These are phyloP conservation scores for Sanghuangporus weigelae DNA, from an alignment of 1,284 basidiomycete genomes.

Conservation along the genomic window DNA sequence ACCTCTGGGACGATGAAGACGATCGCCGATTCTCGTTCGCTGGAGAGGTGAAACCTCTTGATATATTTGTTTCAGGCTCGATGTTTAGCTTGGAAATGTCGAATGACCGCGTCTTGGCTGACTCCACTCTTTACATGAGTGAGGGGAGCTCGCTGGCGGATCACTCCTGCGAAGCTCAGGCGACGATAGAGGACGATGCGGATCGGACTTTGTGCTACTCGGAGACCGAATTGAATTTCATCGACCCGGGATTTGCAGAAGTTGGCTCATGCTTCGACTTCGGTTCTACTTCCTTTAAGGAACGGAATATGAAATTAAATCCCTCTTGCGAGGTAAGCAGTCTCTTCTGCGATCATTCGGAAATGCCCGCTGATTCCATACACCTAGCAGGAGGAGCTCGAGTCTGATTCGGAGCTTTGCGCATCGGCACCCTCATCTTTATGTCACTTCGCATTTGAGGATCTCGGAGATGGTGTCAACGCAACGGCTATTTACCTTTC, in stretches of 20 bases:
- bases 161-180: not conserved
- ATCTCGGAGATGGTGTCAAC: not conserved
- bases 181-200: not conserved
- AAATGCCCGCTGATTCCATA: not conserved
- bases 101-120: not conserved
- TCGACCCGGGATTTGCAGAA: constrained; percentile 2
- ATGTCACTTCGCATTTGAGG: not conserved
- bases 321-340: constrained; percentile 1
- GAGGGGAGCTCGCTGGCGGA: not conserved
- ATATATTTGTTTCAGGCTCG: constrained; percentile 2
- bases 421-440: not conserved
- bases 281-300: not conserved
- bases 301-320: not conserved
- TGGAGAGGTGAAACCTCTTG: not conserved
- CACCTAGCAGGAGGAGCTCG: not conserved
- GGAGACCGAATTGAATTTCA: not conserved
- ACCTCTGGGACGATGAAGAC: constrained; percentile 19
- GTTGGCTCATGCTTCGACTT: not conserved
- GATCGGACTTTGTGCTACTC: not conserved
- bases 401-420: not conserved
- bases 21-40: constrained; percentile 11
- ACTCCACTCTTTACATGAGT: not conserved
- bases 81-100: not conserved
- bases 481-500: not conserved
- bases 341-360: not conserved